phyloP scores from a whole-genome alignment of 1,284 basidiomycete genomes.

The Trametes polyzona region DNA sequence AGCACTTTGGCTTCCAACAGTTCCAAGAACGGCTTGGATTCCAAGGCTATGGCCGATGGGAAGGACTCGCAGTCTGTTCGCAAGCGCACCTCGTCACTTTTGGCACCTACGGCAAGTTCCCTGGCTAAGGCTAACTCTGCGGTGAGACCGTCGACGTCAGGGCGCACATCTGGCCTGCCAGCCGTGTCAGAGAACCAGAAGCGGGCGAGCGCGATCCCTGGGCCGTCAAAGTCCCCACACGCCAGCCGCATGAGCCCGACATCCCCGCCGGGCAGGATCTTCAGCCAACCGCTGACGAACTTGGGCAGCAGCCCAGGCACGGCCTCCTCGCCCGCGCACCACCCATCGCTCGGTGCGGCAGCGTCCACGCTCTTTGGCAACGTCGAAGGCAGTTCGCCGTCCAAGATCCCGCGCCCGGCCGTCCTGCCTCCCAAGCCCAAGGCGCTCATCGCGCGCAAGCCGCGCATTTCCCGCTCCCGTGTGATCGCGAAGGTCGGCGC shows the following conservation, averaged over 20 bases:
- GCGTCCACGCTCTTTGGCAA: constrained; percentile 33
- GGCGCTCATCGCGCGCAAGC: constrained; percentile 56
- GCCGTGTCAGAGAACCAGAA: constrained; percentile 21
- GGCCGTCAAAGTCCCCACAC: constrained; percentile 17
- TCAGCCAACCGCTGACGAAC: constrained; percentile 52
- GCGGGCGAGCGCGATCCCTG: constrained; percentile 11
- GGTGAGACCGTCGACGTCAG: constrained; percentile 12
- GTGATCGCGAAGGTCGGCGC: constrained; percentile 76
- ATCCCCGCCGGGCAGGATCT: constrained; percentile 46
- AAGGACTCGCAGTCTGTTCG: constrained; percentile 15
- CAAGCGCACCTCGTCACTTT: constrained; percentile 54
- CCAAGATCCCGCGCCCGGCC: constrained; percentile 25
- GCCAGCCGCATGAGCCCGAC: constrained; percentile 39
- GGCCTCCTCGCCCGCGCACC: constrained; percentile 40
- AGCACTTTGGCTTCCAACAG: constrained; percentile 23
- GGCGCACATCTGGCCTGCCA: constrained; percentile 21
- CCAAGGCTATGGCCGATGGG: constrained; percentile 7
- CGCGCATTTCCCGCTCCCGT: constrained; percentile 76
- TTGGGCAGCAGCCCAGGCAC: constrained; percentile 39
- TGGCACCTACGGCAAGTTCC: constrained; percentile 78
- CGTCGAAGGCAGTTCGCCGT: constrained; percentile 18
- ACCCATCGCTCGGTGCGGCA: constrained; percentile 37
- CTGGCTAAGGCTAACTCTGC: constrained; percentile 56
- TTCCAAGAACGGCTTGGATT: constrained; percentile 4
- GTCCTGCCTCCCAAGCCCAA: constrained; percentile 41